Percentiles rank a stretch among this genome's conserved stretches.
phyloP scores from a whole-genome alignment of 805 yeast genomes.

The Tetrapisispora nanseiensis region DNA sequence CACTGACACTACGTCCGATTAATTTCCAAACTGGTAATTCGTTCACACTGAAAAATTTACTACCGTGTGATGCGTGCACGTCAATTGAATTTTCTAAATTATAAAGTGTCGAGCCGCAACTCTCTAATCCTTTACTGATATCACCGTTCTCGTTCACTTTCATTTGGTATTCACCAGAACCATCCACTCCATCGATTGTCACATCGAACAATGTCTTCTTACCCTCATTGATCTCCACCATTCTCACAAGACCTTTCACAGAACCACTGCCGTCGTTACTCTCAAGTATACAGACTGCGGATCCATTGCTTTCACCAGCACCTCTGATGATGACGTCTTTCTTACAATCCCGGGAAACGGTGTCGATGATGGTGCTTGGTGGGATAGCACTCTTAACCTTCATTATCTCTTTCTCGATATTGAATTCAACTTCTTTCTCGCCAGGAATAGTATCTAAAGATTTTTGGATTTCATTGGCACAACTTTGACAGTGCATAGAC shows the following conservation, averaged over 20 bases:
- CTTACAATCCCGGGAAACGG: constrained; percentile 58
- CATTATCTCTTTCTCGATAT: constrained; percentile 51
- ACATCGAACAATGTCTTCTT: constrained; percentile 58
- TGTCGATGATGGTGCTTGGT: constrained; percentile 62
- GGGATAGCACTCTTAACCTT: constrained; percentile 59
- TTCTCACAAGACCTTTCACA: constrained; percentile 80
- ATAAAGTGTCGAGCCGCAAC: constrained; percentile 47
- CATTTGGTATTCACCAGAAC: constrained; percentile 58
- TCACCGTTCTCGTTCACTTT: constrained; percentile 64
- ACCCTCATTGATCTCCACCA: constrained; percentile 51
- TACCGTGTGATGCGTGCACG: constrained; percentile 25
- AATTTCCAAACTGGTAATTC: constrained; percentile 44
- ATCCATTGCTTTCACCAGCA: constrained; percentile 74
- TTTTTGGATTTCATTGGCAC: constrained; percentile 49
- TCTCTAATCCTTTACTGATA: constrained; percentile 59
- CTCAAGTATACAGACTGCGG: constrained; percentile 87
- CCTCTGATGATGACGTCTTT: constrained; percentile 90
- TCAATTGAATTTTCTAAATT: constrained; percentile 25
- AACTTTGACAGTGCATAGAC: constrained; percentile 68
- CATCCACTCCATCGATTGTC: constrained; percentile 58
- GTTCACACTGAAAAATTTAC: constrained; percentile 33
- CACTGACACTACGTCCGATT: constrained; percentile 53
- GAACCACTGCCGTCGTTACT: constrained; percentile 43
- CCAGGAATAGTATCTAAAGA: constrained; percentile 47
- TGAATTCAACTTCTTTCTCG: constrained; percentile 43